Base-by-base conservation (phyloP, 2,329 filamentous ascomycete species). In the Helotiales sp. region DNA sequence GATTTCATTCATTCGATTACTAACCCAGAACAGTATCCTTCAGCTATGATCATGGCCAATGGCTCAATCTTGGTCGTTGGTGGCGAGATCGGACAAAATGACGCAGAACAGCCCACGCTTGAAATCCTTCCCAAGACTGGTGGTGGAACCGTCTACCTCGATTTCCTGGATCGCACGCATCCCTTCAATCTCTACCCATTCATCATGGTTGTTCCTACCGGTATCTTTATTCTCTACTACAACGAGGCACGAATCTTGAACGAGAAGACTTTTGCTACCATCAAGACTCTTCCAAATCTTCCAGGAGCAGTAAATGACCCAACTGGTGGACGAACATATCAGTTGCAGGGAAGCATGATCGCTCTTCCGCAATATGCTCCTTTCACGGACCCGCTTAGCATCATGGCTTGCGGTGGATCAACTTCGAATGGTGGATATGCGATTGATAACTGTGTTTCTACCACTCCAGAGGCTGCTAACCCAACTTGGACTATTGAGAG, bases 151-250 rank as follows among this genome's bases (percentile, higher is more conserved):
- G 70, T 85, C 24, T 77, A 79, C 65, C 80, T 84, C 73, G 82
- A 87, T 54, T 88, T 82, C 74, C 79, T 89, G 17, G 72, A 81
- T 58, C 77, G 81, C 13, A 88, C 85, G 1, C 81, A 88, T 60
- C 86, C 86, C 2, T 83, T 85, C 72, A 89, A 89, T 67, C 72
- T 89, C 30, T 89, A 89, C 58, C 87, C 87, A 0, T 89, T 83
- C 74, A 70, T 86, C 24, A 77, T 77, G 12, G 82, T 87, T 7
- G 72, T 89, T 10, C 85, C 85, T 1, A 78, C 79, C 1, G 82
- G 84, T 2, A 87, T 89, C 69, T 84, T 88, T 62, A 81, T 86
- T 27, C 77, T 77, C 4, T 87, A 87, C 71, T 88, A 84, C 73
- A 87, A 88, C 68, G 82, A 88, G 69, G 86, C 84, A 5, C 80